phyloP scores from a whole-genome alignment of 2,329 filamentous ascomycete genomes.

The Cordyceps javanica region DNA sequence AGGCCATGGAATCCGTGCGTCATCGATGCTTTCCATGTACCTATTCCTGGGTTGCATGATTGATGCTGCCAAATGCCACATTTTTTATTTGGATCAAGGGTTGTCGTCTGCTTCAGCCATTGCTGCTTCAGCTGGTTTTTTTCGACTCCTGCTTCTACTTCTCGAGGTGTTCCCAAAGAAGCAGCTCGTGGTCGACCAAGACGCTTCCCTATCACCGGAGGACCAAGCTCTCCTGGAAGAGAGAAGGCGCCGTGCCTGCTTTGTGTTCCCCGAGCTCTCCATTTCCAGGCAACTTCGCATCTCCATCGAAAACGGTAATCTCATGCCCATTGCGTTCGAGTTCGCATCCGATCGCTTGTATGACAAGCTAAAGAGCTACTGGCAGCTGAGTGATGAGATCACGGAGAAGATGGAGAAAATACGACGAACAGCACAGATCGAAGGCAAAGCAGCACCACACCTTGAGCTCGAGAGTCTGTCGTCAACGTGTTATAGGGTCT shows the following conservation, averaged over 20 bases:
- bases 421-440: background rate
- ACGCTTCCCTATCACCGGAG: background rate
- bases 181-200: background rate
- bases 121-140: background rate
- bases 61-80: background rate
- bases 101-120: background rate
- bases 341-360: constrained; percentile 5
- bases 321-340: constrained; percentile 3
- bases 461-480: background rate
- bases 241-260: background rate
- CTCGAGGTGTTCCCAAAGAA: background rate
- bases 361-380: constrained; percentile 5
- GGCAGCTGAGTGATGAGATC: background rate
- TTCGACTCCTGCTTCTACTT: background rate
- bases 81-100: background rate
- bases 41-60: background rate
- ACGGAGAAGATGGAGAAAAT: background rate
- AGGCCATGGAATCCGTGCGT: background rate
- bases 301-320: constrained; percentile 8
- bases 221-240: background rate
- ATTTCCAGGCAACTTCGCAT: constrained; percentile 6
- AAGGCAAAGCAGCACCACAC: background rate
- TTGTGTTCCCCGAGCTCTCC: background rate
- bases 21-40: background rate
- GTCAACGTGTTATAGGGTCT: background rate